Percentiles rank a stretch among this genome's conserved stretches.
phyloP scores from a whole-genome alignment of 495 filamentous ascomycete genomes.

The Aspergillus sclerotioniger region DNA sequence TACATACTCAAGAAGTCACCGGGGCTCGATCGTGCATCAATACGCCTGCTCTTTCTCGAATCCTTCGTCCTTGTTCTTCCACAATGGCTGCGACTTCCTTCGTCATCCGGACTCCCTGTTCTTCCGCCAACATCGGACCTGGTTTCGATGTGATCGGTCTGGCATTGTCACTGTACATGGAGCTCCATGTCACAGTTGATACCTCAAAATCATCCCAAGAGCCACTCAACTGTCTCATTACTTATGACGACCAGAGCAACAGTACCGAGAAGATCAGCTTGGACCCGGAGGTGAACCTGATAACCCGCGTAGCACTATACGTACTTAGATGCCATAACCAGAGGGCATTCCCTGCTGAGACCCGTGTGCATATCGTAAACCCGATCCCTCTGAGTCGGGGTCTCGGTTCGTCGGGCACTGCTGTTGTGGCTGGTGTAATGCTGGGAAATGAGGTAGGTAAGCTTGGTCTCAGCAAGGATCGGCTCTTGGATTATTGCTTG shows the following conservation, averaged over 20 bases:
- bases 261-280: constrained; percentile 71
- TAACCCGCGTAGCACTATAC: constrained; percentile 89
- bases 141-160: constrained; percentile 98
- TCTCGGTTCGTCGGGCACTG: constrained; percentile 87
- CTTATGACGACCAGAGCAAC: constrained; percentile 80
- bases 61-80: constrained; percentile 1
- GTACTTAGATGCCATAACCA: constrained; percentile 87
- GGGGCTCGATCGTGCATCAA: not conserved
- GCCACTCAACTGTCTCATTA: constrained; percentile 81
- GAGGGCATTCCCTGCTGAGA: constrained; percentile 75
- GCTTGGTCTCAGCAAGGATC: constrained; percentile 72
- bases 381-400: constrained; percentile 89
- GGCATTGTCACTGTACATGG: constrained; percentile 85
- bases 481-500: constrained; percentile 90
- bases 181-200: constrained; percentile 73
- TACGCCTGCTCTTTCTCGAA: not conserved
- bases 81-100: constrained; percentile 49
- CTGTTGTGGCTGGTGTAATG: constrained; percentile 90
- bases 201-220: constrained; percentile 49
- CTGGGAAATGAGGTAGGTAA: constrained; percentile 86
- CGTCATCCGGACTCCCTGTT: constrained; percentile 72
- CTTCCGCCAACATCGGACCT: constrained; percentile 92
- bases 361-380: constrained; percentile 89
- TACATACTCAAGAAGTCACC: no score
- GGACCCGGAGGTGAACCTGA: constrained; percentile 77